Evolutionary conservation across 495 filamentous ascomycete species (phyloP).

Genomic region (Penicillium soppii): DNA sequence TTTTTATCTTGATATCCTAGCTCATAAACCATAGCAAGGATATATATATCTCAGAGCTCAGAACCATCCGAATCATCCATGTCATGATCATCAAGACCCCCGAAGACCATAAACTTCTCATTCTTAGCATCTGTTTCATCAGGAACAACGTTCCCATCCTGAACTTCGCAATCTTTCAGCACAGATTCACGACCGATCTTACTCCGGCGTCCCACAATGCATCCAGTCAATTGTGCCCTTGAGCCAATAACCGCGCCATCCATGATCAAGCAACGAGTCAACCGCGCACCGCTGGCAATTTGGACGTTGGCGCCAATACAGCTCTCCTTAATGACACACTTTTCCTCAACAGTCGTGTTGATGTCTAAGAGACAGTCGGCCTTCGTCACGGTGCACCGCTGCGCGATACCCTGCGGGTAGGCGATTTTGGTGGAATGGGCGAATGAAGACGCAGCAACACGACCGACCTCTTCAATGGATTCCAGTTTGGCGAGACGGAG

Average conservation of each 20-base stretch:
- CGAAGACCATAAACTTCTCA: slow-evolving; percentile 83
- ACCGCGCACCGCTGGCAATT: slow-evolving; percentile 74
- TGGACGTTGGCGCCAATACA: slow-evolving; percentile 84
- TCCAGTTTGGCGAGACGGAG: slow-evolving; percentile 80
- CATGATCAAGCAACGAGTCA: slow-evolving; percentile 85
- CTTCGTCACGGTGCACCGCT: slow-evolving; percentile 71
- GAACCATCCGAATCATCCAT: slow-evolving; percentile 33
- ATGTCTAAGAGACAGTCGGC: slow-evolving; percentile 75
- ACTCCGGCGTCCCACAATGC: slow-evolving; percentile 73
- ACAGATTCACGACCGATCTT: slow-evolving; percentile 73
- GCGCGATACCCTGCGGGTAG: slow-evolving; percentile 71
- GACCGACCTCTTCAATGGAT: slow-evolving; percentile 64
- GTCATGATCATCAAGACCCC: slow-evolving; percentile 55
- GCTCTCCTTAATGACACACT: slow-evolving; percentile 80
- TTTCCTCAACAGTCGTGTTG: slow-evolving; percentile 82
- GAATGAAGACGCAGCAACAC: slow-evolving; percentile 60
- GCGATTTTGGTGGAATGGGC: slow-evolving; percentile 78
- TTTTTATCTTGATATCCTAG: not conserved
- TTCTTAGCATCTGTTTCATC: slow-evolving; percentile 80
- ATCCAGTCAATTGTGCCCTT: slow-evolving; percentile 74
- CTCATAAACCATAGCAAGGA: slow-evolving; percentile 1
- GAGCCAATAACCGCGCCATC: slow-evolving; percentile 81
- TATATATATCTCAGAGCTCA: not conserved
- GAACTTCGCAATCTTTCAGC: slow-evolving; percentile 85
- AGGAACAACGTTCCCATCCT: slow-evolving; percentile 80